phyloP scores from a whole-genome alignment of 2,329 filamentous ascomycete genomes.

The Mariannaea elegans region DNA sequence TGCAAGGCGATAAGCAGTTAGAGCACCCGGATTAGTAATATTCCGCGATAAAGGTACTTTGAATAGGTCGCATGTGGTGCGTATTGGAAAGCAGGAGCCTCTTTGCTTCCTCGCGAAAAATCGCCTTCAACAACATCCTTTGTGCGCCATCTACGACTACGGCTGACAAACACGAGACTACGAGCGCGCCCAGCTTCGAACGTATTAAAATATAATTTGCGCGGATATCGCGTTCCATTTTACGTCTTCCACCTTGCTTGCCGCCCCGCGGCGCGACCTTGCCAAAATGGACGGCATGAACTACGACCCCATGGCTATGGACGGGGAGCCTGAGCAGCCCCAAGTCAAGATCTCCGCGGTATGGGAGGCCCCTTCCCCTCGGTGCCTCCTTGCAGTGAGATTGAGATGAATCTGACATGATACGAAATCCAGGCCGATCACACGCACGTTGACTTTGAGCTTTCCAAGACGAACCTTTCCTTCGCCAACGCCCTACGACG shows the following conservation, averaged over 20 bases:
- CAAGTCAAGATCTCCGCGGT: constrained; percentile 70
- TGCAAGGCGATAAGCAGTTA: constrained; percentile 39
- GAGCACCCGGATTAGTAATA: constrained; percentile 40
- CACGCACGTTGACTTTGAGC: constrained; percentile 88
- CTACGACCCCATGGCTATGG: constrained; percentile 68
- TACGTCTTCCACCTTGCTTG: constrained; percentile 13
- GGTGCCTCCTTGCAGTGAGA: constrained; percentile 12
- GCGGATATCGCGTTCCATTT: constrained; percentile 7
- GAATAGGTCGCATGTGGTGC: constrained; percentile 33
- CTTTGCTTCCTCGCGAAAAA: constrained; percentile 35
- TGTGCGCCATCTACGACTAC: constrained; percentile 8
- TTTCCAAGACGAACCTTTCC: constrained; percentile 87
- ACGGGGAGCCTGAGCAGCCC: constrained; percentile 64
- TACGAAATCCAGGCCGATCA: constrained; percentile 70
- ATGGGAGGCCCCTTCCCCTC: constrained; percentile 37
- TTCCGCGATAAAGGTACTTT: constrained; percentile 32
- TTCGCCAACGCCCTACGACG: constrained; percentile 94
- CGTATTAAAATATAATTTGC: neutral
- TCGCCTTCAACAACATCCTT: constrained; percentile 23
- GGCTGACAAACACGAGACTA: neutral
- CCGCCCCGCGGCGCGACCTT: constrained; percentile 24
- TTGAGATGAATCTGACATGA: constrained; percentile 35
- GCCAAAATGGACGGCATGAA: constrained; percentile 60
- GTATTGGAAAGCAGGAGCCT: constrained; percentile 25
- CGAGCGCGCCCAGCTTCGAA: neutral